Base-by-base conservation (phyloP, 306 rosid genomes). In the Carpinus viminea region DNA sequence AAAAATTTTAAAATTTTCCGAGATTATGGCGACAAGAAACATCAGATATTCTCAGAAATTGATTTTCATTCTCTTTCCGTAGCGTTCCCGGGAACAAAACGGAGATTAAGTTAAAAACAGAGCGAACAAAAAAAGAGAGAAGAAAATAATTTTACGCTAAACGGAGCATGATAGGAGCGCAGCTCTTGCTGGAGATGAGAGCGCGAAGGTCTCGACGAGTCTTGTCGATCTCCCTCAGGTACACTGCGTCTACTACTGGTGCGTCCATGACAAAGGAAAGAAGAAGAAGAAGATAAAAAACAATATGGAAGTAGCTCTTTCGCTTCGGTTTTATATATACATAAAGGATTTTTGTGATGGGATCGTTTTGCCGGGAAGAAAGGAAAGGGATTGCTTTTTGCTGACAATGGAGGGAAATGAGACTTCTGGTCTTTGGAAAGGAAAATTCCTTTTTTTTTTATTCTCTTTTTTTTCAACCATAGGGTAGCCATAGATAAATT, bases 151-250 rank as follows among this genome's bases (percentile, higher is more conserved):
- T 47, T 16, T 89, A 94, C 97, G 97, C 98, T 79, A 94, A 78
- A 62, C 95, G 97, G 74, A 94, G 98, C 97, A 94, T 91, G 60
- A 91, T 78, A 72, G 98, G 93, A 68, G 98, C 97, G 13, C 97
- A 92, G 47, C 73, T 79, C 51, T 47, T 88, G 81, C 41, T 64
- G 75, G 84, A 83, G 81, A 92, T 94, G 38, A 94, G 92, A 76
- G 89, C 91, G 0, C 95, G 92, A 73, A 94, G 98, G 73, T 88
- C 90, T 5, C 86, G 82, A n/a, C 92, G 93, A 62, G 92, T 88
- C 85, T 81, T 88, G 21, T 86, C 89, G 13, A 91, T 91, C 81
- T 92, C 90, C 76, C 82, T 78, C 21, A 81, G 83, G 79, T 92
- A 93, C 17, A 74, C 85, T 11, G 68, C 77, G 60, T 87, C 86